phyloP scores from a whole-genome alignment of 768 basidiomycete species.

The Boletus huronensis region DNA sequence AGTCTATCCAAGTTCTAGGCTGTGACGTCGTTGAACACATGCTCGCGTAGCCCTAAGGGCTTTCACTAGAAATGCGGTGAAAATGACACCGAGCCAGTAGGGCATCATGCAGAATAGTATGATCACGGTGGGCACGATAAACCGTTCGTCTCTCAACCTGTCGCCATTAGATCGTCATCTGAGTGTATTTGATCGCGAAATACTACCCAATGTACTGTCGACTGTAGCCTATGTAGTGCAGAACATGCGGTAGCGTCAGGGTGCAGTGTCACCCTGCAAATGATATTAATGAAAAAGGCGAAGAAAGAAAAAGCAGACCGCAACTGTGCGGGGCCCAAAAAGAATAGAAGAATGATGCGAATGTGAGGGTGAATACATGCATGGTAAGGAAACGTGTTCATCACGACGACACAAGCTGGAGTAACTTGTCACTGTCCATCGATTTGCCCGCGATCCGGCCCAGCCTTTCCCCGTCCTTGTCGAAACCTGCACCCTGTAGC shows the following conservation, averaged over 20 bases:
- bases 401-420: conserved; percentile 50
- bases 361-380: conserved; percentile 14
- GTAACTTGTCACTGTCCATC: conserved; percentile 55
- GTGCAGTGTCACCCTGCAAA: not conserved
- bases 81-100: too few species aligned
- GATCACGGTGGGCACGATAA: too few species aligned
- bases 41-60: too few species aligned
- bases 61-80: too few species aligned
- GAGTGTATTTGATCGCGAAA: too few species aligned
- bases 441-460: conserved; percentile 60
- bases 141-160: too few species aligned
- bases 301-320: conserved; percentile 2
- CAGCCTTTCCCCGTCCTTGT: conserved; percentile 53
- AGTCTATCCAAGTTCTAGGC: too few species aligned
- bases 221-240: not conserved
- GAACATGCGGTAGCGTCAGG: conserved; percentile 25
- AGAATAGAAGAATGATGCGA: conserved; percentile 8
- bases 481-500: conserved; percentile 63
- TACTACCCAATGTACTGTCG: too few species aligned
- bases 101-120: too few species aligned
- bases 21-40: too few species aligned
- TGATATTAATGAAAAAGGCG: conserved; percentile 3
- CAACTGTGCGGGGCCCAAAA: conserved; percentile 14
- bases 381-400: conserved; percentile 2
- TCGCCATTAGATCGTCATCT: too few species aligned